Evolutionary conservation across 1,139 yeast species (phyloP).

Genomic region (Saccharomyces pastorianus): DNA sequence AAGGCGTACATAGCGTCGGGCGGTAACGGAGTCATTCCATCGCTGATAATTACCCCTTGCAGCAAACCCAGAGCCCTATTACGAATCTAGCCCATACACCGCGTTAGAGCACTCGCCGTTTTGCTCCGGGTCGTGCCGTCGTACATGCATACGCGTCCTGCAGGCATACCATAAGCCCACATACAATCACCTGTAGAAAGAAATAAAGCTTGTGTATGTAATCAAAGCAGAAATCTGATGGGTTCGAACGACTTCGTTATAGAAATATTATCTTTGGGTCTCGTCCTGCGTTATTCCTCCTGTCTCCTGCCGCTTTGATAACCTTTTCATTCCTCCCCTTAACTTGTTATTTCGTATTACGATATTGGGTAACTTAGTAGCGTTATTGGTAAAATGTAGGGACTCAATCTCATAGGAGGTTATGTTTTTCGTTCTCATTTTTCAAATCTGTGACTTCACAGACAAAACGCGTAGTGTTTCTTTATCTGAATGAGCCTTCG

Average conservation of each 20-base stretch:
- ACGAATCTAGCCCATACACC: not conserved
- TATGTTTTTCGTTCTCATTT: not conserved
- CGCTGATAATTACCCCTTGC: constrained; percentile 1
- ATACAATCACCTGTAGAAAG: not conserved
- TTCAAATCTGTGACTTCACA: not conserved
- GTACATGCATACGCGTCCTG: not conserved
- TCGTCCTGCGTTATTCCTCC: not conserved
- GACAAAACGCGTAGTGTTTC: not conserved
- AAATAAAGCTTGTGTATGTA: not conserved
- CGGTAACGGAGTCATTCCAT: not conserved
- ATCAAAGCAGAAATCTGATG: not conserved
- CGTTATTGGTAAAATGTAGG: not conserved
- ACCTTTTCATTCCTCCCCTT: not conserved
- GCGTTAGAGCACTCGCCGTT: not conserved
- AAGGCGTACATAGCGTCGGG: not conserved
- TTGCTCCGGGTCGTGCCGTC: not conserved
- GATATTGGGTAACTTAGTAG: not conserved
- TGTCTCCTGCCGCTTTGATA: not conserved
- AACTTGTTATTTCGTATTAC: not conserved
- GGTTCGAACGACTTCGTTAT: not conserved
- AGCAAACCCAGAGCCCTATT: not conserved
- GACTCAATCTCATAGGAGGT: not conserved
- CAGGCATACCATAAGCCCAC: not conserved
- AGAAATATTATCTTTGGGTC: not conserved
- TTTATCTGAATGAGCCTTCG: not conserved